Conservation (phyloP, 2,329 filamentous ascomycete genomes). For the Cladophialophora chaetospira region DNA sequence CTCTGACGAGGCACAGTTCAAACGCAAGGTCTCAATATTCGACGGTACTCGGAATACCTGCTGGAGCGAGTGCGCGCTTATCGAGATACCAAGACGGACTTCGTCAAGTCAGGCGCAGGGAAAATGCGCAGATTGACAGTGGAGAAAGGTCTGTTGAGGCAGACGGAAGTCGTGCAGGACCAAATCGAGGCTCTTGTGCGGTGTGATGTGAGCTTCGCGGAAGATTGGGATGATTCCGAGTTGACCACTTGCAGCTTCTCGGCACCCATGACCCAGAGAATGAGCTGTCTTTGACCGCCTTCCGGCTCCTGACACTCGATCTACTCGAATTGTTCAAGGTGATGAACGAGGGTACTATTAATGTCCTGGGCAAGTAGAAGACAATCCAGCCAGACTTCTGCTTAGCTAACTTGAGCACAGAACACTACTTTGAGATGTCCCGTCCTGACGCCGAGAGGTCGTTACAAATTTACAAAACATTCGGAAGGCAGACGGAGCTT, state of each 20-base stretch:
- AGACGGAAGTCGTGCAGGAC: constrained; percentile 86
- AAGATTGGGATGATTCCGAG: not conserved
- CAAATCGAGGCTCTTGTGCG: constrained; percentile 83
- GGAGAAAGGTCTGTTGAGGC: constrained; percentile 87
- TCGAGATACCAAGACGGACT: constrained; percentile 82
- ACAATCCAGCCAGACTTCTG: constrained; percentile 13
- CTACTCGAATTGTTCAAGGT: constrained; percentile 88
- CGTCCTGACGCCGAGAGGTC: constrained; percentile 89
- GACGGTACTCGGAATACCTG: constrained; percentile 86
- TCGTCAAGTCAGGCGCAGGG: constrained; percentile 79
- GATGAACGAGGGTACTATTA: constrained; percentile 96
- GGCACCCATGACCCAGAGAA: constrained; percentile 82
- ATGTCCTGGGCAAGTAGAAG: constrained; percentile 73
- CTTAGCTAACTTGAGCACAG: constrained; percentile 48
- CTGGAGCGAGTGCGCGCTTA: constrained; percentile 79
- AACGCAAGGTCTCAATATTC: constrained; percentile 91
- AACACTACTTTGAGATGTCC: constrained; percentile 98
- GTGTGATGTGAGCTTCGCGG: constrained; percentile 71
- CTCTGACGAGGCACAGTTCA: constrained; percentile 64
- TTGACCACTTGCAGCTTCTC: constrained; percentile 64
- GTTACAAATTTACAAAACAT: constrained; percentile 86
- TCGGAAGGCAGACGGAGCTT: constrained; percentile 86
- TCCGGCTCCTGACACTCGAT: constrained; percentile 86
- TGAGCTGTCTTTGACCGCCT: constrained; percentile 93
- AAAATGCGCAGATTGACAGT: constrained; percentile 82